Percentiles rank a stretch among this genome's conserved stretches.
These are phyloP conservation scores for Dichotomopilus funicola DNA, from an alignment of 2,329 filamentous ascomycete genomes.

Conservation along the genomic window DNA sequence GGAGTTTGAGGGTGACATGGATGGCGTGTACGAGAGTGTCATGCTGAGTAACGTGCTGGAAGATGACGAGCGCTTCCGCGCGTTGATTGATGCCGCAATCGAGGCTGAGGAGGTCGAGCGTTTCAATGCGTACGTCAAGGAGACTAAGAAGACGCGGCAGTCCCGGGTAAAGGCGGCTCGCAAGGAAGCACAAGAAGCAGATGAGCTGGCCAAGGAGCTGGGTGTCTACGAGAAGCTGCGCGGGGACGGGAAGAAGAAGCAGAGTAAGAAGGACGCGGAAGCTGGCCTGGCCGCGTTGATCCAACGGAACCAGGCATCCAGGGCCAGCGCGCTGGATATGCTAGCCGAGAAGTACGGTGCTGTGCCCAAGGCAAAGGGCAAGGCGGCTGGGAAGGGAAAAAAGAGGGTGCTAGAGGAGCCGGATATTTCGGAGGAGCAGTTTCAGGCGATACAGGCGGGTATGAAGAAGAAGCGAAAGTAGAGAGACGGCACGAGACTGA, in stretches of 20 bases:
- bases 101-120: constrained; percentile 57
- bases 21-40: constrained; percentile 68
- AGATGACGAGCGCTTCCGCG: constrained; percentile 79
- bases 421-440: constrained; percentile 55
- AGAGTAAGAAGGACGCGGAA: constrained; percentile 36
- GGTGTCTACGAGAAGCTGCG: constrained; percentile 67
- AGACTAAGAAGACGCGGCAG: constrained; percentile 59
- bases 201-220: constrained; percentile 66
- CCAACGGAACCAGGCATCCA: constrained; percentile 59
- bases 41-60: constrained; percentile 80
- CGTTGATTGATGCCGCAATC: constrained; percentile 77
- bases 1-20: constrained; percentile 66
- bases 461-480: constrained; percentile 28
- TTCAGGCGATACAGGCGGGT: constrained; percentile 49
- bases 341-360: constrained; percentile 69
- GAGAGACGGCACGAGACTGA: background rate
- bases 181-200: constrained; percentile 65
- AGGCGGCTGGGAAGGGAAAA: constrained; percentile 37
- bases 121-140: constrained; percentile 64
- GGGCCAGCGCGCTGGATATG: constrained; percentile 61
- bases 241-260: constrained; percentile 41
- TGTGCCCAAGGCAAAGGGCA: constrained; percentile 26
- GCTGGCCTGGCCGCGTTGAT: constrained; percentile 67
- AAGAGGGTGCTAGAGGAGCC: constrained; percentile 56
- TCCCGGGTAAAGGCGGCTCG: constrained; percentile 55